Percentiles rank a stretch among this genome's conserved stretches.
Evolutionary conservation across 2,329 filamentous ascomycete genomes (phyloP).

Genomic region (Fusarium hostae): DNA sequence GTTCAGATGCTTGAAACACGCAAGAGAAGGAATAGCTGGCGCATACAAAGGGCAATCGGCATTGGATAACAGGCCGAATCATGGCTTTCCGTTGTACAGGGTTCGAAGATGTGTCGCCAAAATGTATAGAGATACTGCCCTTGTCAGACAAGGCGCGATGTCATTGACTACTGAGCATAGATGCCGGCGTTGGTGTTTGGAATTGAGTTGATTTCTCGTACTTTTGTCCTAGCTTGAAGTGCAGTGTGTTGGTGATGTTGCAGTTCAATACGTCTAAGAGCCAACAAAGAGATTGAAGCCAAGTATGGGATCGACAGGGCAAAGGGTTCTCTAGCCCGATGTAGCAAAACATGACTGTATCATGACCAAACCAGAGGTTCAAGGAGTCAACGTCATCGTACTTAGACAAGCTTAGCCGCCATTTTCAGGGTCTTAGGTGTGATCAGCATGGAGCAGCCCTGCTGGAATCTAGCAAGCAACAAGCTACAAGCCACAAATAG

Average conservation of each 20-base stretch:
- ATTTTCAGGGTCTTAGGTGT: conserved; percentile 18
- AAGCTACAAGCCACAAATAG: not conserved
- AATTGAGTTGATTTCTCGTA: conserved; percentile 14
- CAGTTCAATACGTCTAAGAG: not conserved
- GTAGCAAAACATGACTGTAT: not conserved
- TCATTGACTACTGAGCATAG: conserved; percentile 10
- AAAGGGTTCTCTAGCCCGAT: not conserved
- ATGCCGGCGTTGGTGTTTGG: conserved; percentile 17
- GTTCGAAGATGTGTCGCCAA: not conserved
- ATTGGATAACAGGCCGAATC: not conserved
- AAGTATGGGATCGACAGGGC: conserved; percentile 10
- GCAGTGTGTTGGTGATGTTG: not conserved
- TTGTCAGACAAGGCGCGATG: not conserved
- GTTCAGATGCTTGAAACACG: conserved; percentile 5
- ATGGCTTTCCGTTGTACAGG: not conserved
- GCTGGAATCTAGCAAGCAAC: not conserved
- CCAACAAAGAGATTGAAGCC: not conserved
- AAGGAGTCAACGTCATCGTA: conserved; percentile 26
- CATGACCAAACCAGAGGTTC: conserved; percentile 8
- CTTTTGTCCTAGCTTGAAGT: not conserved
- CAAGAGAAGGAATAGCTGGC: conserved; percentile 3
- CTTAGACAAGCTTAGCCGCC: conserved; percentile 20
- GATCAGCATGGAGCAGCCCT: conserved; percentile 11
- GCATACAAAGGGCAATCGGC: not conserved
- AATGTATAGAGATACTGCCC: not conserved